phyloP scores from a whole-genome alignment of 1,284 basidiomycete species.

The Microbotryum saponariae region DNA sequence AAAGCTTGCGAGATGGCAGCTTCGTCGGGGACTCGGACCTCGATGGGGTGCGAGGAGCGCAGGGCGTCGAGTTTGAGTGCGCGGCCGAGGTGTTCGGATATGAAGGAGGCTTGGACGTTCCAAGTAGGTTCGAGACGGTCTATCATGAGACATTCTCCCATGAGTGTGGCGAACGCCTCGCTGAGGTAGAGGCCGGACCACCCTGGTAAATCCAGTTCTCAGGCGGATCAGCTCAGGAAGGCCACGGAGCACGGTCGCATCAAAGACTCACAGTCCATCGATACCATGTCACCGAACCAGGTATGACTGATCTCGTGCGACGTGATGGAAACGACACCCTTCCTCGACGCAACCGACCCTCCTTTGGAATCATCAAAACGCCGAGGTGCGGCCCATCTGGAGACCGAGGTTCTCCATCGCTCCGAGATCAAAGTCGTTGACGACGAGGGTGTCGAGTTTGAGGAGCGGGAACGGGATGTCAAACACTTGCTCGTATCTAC shows the following conservation, averaged over 20 bases:
- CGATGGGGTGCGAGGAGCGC: constrained; percentile 87
- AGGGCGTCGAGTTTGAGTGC: constrained; percentile 81
- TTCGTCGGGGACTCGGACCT: constrained; percentile 39
- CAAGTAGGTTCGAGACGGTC: constrained; percentile 55
- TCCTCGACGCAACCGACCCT: neutral
- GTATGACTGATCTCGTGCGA: constrained; percentile 30
- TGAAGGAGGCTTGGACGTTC: constrained; percentile 50
- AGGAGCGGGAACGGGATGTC: constrained; percentile 20
- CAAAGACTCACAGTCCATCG: constrained; percentile 9
- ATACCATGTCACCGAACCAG: constrained; percentile 14
- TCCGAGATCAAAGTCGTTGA: constrained; percentile 73
- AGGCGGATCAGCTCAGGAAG: too few relatives aligned
- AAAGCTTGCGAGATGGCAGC: too few relatives aligned
- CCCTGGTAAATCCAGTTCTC: constrained; percentile 80
- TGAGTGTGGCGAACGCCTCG: constrained; percentile 64
- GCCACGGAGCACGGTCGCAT: too few relatives aligned
- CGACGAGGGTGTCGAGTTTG: constrained; percentile 65
- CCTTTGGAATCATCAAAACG: too few relatives aligned
- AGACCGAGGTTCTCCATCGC: constrained; percentile 71
- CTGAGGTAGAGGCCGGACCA: constrained; percentile 42
- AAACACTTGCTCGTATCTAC: constrained; percentile 65
- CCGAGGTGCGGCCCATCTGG: too few relatives aligned
- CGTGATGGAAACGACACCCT: constrained; percentile 42
- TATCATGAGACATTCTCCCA: constrained; percentile 83
- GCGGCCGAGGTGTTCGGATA: constrained; percentile 47